phyloP scores from a whole-genome alignment of 23 red algal species.

The Gracilaria caudata region DNA sequence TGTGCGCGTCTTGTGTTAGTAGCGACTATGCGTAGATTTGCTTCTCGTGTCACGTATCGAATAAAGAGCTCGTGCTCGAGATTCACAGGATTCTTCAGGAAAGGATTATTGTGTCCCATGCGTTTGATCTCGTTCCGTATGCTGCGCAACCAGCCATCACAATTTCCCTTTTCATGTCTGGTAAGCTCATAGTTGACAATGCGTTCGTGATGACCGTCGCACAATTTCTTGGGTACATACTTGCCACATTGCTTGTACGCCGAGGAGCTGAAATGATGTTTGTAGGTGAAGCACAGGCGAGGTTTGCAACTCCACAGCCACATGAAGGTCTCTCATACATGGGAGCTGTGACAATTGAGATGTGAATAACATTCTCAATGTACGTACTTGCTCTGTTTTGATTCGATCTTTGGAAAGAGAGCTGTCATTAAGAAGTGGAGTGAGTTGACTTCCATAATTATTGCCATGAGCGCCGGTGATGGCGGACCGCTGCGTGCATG shows the following conservation, averaged over 20 bases:
- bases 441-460: conserved; percentile 27
- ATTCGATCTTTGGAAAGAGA: conserved; percentile 38
- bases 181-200: conserved; percentile 5
- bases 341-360: conserved; percentile 45
- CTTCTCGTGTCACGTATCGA: conserved; percentile 74
- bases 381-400: conserved; percentile 42
- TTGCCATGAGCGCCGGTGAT: conserved; percentile 24
- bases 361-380: conserved; percentile 26
- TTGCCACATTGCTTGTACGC: conserved; percentile 19
- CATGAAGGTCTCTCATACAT: conserved; percentile 18
- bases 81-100: background rate
- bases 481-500: conserved; percentile 65
- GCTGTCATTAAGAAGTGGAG: conserved; percentile 52
- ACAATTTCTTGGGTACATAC: conserved; percentile 40
- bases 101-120: background rate
- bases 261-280: conserved; percentile 33
- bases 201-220: conserved; percentile 44
- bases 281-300: conserved; percentile 7
- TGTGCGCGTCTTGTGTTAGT: conserved; percentile 42
- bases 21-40: conserved; percentile 42
- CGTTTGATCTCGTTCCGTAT: background rate
- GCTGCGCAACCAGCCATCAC: conserved; percentile 20
- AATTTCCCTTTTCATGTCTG: conserved; percentile 7
- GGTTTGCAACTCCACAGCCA: conserved; percentile 45
- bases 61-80: conserved; percentile 45